Base-by-base conservation (phyloP, 2,329 filamentous ascomycete species). In the Phyllosticta capitalensis region DNA sequence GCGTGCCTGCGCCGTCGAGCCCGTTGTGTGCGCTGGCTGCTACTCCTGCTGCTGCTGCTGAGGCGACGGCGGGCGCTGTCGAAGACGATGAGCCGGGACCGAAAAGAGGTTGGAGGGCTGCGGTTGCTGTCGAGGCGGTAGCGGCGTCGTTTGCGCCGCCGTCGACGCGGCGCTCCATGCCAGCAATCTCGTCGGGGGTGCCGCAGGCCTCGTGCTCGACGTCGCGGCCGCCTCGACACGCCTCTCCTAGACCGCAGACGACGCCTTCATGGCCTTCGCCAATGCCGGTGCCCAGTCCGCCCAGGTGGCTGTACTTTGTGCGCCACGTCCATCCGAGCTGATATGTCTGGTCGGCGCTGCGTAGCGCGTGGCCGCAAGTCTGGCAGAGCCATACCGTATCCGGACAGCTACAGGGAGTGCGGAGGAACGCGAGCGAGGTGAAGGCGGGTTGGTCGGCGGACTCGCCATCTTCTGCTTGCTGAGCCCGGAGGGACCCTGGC, bases 191-290 rank as follows among this genome's bases (percentile, higher is more conserved):
- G 7, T 59, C 58, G 3, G 53, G 52, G 0, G 52, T 54, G 28
- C 55, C 88, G 68, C 89, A 92, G 69, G 94, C 90, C 69, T 96
- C 90, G 57, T 92, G 85, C 71, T 94, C 89, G 30, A 89, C 85
- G 65, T 89, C 85, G 61, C 84, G 81, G 5, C 87, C 87, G 0
- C 84, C 88, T n/a, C 91, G 81, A 72, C 92, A 97, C 38, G 79
- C 72, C n/a, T 77, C 76, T 49, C 86, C 87, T n/a, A 90, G 84
- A 0, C 90, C 92, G 69, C 92, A 97, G 63, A 90, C 85, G 14
- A 96, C 90, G 28, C 91, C 92, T 66, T 92, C 87, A 67, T 91
- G 86, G 30, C 90, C 91, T 66, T 95, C 90, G 51, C 91, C 90
- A 28, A 95, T 90, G 5, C 92, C 92, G 0, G 89, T 92, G 22